Evolutionary conservation across 2,329 filamentous ascomycete species (phyloP).

Genomic region (Verruconis gallopava): DNA sequence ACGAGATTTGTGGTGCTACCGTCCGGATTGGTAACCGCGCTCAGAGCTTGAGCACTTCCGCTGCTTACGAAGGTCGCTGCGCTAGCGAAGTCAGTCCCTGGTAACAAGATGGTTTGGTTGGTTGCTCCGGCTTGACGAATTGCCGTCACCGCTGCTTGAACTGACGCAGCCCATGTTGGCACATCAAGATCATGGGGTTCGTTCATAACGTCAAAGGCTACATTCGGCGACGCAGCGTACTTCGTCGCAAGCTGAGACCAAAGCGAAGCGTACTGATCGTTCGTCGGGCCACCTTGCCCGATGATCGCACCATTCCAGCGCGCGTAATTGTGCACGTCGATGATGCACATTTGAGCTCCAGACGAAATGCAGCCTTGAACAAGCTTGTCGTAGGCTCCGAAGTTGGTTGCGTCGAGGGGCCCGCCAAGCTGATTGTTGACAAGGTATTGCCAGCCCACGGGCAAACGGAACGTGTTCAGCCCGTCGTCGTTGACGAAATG

Average conservation of each 20-base stretch:
- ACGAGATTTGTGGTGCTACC: slow-evolving; percentile 42
- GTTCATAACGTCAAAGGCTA: slow-evolving; percentile 58
- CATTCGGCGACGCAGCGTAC: slow-evolving; percentile 40
- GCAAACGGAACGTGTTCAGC: slow-evolving; percentile 45
- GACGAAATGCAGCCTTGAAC: slow-evolving; percentile 44
- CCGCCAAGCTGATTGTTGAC: slow-evolving; percentile 39
- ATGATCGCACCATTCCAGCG: slow-evolving; percentile 50
- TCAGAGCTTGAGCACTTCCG: slow-evolving; percentile 32
- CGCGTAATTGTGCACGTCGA: slow-evolving; percentile 39
- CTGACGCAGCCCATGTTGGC: slow-evolving; percentile 43
- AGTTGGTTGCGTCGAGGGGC: slow-evolving; percentile 35
- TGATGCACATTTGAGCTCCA: slow-evolving; percentile 42
- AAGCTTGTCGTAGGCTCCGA: slow-evolving; percentile 41
- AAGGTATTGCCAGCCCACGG: slow-evolving; percentile 49
- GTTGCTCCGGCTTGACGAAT: slow-evolving; percentile 53
- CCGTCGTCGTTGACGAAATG: slow-evolving; percentile 42
- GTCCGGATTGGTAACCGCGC: slow-evolving; percentile 45
- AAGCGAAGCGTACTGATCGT: slow-evolving; percentile 44
- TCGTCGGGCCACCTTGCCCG: slow-evolving; percentile 50
- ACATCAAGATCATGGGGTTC: slow-evolving; percentile 48
- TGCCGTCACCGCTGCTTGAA: slow-evolving; percentile 50
- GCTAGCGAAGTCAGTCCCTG: slow-evolving; percentile 45
- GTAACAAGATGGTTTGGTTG: slow-evolving; percentile 49
- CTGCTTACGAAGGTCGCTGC: slow-evolving; percentile 17
- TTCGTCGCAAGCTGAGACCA: slow-evolving; percentile 45